Percentiles rank a stretch among this genome's conserved stretches.
Conservation (phyloP, 2,329 filamentous ascomycete genomes). For the Phaeoacremonium minimum region DNA sequence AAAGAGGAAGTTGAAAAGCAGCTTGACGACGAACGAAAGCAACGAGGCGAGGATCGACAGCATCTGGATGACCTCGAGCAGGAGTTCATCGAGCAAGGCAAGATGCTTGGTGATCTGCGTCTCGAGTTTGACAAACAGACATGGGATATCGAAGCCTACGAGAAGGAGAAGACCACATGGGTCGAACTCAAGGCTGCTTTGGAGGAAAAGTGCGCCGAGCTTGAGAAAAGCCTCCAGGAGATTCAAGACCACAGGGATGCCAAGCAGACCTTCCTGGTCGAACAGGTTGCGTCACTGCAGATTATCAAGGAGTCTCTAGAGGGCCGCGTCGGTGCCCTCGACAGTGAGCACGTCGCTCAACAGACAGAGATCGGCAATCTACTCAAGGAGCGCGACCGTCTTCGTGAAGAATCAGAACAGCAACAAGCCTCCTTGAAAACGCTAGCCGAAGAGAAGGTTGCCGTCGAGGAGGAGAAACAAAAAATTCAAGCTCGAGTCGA, state of each 20-base stretch:
- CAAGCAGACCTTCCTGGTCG: constrained; percentile 9
- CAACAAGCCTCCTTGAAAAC: not conserved
- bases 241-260: constrained; percentile 7
- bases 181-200: constrained; percentile 7
- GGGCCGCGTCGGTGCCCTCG: constrained; percentile 11
- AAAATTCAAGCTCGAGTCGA: constrained; percentile 10
- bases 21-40: constrained; percentile 3
- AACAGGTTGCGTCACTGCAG: constrained; percentile 12
- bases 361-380: constrained; percentile 7
- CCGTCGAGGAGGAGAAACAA: not conserved
- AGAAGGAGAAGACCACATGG: constrained; percentile 5
- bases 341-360: constrained; percentile 11
- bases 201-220: constrained; percentile 9
- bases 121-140: constrained; percentile 15
- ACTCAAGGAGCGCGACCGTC: constrained; percentile 4
- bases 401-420: constrained; percentile 10
- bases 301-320: constrained; percentile 11
- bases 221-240: constrained; percentile 3
- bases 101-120: constrained; percentile 15
- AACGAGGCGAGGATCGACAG: constrained; percentile 7
- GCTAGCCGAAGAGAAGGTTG: constrained; percentile 7
- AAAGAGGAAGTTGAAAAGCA: constrained; percentile 6
- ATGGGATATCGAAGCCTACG: constrained; percentile 6
- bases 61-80: constrained; percentile 8
- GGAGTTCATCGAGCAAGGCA: constrained; percentile 10